Evolutionary conservation across 768 basidiomycete species (phyloP), one percentile per base, ranked within the genome.

Genomic region (Collybiopsis confluens): DNA sequence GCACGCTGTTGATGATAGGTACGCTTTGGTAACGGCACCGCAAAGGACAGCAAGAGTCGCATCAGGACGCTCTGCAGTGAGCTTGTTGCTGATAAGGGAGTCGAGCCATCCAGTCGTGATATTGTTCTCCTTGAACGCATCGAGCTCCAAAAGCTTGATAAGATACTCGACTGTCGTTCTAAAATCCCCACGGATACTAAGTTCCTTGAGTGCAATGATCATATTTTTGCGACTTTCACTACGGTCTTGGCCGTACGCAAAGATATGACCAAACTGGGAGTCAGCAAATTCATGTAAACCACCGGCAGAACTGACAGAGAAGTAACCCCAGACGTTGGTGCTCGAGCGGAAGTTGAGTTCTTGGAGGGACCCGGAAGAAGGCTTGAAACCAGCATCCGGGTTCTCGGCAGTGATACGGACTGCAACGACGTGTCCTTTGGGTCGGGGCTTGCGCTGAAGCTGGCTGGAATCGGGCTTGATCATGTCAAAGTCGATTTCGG

Each of bases 271-370:
- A 64, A 99, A 98, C 63, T 99, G 97, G 8, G 96, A 98, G 70
- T 99, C 97, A 38, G 97, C 97, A 63, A 94, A 98, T 70, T 99
- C 95, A 71, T 99, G 97, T 51, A 99, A 82, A 68, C 96, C 97
- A 67, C 97, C 97, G 9, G 95, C 88, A 13, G 88, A 88, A 41
- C 83, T 85, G 62, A 99, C 97, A 15, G 97, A 98, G 79, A 99
- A 99, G 75, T 99, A 99, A 57, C 97, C 97, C 97, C 97, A 99
- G 42, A 99, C 97, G 58, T 99, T 99, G 42, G 93, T 98, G 70
- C 90, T 97, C 24, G 95, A 98, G 54, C 97, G 88, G 86, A 99
- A 99, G 72, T 98, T 99, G 61, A 99, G 90, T 66, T 98, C 97
- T 68, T 98, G 97, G 15, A 99, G 77, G 36, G 90, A 88, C 59